Evolutionary conservation across 257 asterid genomes (phyloP).

Genomic region (Haberlea rhodopensis): DNA sequence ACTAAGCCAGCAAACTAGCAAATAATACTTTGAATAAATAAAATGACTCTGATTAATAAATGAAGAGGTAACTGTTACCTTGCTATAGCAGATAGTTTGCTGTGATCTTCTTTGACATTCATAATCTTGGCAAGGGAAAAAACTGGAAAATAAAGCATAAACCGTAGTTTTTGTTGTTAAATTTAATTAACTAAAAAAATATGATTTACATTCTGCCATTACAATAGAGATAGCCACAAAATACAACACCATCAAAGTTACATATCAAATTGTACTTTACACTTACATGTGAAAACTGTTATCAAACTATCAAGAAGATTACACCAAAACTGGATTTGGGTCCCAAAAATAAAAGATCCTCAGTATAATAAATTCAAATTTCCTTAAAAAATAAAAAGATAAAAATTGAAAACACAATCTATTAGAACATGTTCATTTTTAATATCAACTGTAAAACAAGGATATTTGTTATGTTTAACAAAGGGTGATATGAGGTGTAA

Average conservation of each 20-base stretch:
- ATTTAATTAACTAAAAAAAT: neutral
- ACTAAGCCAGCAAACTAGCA: neutral
- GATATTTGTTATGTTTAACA: neutral
- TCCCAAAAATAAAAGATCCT: neutral
- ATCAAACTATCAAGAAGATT: neutral
- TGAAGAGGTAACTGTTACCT: slow-evolving; percentile 44
- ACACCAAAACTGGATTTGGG: neutral
- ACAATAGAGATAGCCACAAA: no score
- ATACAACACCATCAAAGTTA: no score
- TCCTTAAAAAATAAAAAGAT: no score
- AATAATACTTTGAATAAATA: neutral
- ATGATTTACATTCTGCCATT: neutral
- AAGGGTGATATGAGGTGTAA: neutral
- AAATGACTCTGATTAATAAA: slow-evolving; percentile 3
- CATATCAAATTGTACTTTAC: neutral
- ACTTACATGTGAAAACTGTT: neutral
- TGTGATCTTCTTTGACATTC: slow-evolving; percentile 91
- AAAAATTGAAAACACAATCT: no score
- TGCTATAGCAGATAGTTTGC: slow-evolving; percentile 89
- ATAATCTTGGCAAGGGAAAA: slow-evolving; percentile 90
- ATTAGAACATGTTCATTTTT: no score
- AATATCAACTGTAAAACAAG: neutral
- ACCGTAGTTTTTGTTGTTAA: neutral
- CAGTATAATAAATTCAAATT: neutral
- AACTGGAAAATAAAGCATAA: slow-evolving; percentile 46